Evolutionary conservation across 306 rosid genomes (phyloP).

Genomic region (Lathyrus sativus): DNA sequence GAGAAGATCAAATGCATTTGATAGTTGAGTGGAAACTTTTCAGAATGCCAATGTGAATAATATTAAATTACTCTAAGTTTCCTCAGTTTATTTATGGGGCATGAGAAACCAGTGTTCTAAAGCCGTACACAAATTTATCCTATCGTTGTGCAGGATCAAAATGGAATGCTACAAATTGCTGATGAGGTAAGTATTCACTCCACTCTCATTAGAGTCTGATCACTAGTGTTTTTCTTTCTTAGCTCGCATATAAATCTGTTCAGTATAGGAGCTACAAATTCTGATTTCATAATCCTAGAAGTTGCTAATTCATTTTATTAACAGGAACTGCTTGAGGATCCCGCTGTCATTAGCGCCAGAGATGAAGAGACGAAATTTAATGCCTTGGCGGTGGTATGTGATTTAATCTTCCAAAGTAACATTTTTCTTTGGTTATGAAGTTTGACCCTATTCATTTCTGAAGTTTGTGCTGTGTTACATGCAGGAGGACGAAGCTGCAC

Average conservation of each 20-base stretch:
- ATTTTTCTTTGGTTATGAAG: background rate
- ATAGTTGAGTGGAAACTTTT: constrained; percentile 22
- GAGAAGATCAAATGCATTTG: constrained; percentile 27
- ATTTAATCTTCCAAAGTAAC: constrained; percentile 32
- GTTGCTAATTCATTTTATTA: constrained; percentile 41
- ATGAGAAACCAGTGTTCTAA: constrained; percentile 22
- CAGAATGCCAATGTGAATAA: constrained; percentile 10
- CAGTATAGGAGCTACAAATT: constrained; percentile 4
- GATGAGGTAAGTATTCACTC: constrained; percentile 74
- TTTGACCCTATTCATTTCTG: constrained; percentile 19
- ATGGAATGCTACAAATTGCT: constrained; percentile 77
- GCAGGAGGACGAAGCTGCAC: constrained; percentile 96
- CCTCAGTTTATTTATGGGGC: background rate
- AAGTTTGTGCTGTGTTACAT: constrained; percentile 27
- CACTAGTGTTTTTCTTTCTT: constrained; percentile 7
- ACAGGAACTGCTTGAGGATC: constrained; percentile 87
- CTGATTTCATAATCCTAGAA: constrained; percentile 17
- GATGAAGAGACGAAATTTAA: constrained; percentile 98
- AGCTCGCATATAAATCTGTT: constrained; percentile 13
- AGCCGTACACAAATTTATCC: constrained; percentile 23
- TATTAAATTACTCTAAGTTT: constrained; percentile 8
- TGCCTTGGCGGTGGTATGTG: constrained; percentile 90
- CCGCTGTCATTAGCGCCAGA: constrained; percentile 68
- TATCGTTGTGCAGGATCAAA: constrained; percentile 64
- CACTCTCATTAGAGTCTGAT: constrained; percentile 9